Percentiles rank a stretch among this genome's conserved stretches.
Evolutionary conservation across 371 early-diverging fungal genomes (phyloP).

Genomic region (Saksenaea vasiformis): DNA sequence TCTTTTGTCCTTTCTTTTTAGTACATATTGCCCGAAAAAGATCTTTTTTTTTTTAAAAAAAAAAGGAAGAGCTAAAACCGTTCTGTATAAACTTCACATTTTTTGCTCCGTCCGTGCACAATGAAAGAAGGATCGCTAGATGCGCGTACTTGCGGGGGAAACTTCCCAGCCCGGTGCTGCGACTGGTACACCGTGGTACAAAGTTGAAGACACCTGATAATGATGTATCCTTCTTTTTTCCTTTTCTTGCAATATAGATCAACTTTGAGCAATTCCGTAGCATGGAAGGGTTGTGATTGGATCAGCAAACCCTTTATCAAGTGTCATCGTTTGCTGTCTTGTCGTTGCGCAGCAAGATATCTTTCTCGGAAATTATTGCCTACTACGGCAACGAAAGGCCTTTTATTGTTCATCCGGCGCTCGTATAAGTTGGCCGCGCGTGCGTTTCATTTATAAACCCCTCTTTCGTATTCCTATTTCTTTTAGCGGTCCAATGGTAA

Average conservation of each 20-base stretch:
- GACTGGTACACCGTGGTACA: not conserved
- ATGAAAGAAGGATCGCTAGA: not conserved
- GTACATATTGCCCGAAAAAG: not conserved
- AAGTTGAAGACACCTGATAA: not conserved
- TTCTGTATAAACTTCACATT: not conserved
- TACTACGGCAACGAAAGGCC: not conserved
- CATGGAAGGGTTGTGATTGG: no score
- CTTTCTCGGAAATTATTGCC: conserved; percentile 5
- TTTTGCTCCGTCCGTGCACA: not conserved
- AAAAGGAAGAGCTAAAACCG: not conserved
- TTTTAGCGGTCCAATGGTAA: not conserved
- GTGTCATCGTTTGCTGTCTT: not conserved
- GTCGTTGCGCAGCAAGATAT: not conserved
- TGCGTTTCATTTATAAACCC: not conserved
- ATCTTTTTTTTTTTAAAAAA: conserved; percentile 1
- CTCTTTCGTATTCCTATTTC: not conserved
- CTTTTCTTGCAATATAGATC: not conserved
- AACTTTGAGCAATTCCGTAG: not conserved
- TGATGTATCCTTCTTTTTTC: not conserved
- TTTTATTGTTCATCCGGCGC: not conserved
- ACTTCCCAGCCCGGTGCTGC: not conserved
- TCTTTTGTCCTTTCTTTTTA: not conserved
- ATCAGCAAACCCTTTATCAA: no score
- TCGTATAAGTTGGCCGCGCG: not conserved
- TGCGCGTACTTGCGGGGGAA: not conserved